These are phyloP conservation scores for Globisporangium nodosum DNA, from an alignment of 352 stramenopile species.

Conservation along the genomic window DNA sequence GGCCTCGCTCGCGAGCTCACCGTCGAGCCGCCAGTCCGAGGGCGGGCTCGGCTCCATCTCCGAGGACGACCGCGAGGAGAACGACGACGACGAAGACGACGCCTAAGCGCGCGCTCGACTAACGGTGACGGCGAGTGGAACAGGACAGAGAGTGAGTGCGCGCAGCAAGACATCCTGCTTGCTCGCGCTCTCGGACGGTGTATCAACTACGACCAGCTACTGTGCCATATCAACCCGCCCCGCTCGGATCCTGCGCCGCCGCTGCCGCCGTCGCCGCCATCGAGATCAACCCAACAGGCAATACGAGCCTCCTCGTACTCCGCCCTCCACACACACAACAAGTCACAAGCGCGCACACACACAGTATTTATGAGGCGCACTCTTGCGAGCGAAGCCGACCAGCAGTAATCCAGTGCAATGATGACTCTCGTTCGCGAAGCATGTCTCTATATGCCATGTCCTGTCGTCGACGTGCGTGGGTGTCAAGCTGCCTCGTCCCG, in stretches of 20 bases:
- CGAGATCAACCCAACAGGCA: not conserved
- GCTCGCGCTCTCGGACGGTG: conserved; percentile 4
- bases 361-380: not conserved
- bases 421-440: not conserved
- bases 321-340: not conserved
- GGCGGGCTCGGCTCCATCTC: conserved; percentile 65
- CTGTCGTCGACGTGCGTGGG: not conserved
- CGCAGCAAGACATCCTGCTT: not conserved
- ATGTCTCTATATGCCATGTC: not conserved
- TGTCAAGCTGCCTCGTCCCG: not conserved
- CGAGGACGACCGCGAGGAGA: conserved; percentile 57
- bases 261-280: not conserved
- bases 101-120: not conserved
- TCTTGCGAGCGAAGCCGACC: not conserved
- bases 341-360: not conserved
- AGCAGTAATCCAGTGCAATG: not conserved
- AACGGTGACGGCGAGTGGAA: not conserved
- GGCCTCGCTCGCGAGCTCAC: conserved; percentile 55
- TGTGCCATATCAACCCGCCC: conserved; percentile 16
- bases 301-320: not conserved
- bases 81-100: conserved; percentile 21
- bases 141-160: not conserved
- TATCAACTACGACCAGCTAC: conserved; percentile 13
- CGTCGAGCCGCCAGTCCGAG: conserved; percentile 41
- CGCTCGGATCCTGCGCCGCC: not conserved